These are phyloP conservation scores for Wickerhamomyces xylosicus DNA, from an alignment of 805 yeast genomes.

Conservation along the genomic window DNA sequence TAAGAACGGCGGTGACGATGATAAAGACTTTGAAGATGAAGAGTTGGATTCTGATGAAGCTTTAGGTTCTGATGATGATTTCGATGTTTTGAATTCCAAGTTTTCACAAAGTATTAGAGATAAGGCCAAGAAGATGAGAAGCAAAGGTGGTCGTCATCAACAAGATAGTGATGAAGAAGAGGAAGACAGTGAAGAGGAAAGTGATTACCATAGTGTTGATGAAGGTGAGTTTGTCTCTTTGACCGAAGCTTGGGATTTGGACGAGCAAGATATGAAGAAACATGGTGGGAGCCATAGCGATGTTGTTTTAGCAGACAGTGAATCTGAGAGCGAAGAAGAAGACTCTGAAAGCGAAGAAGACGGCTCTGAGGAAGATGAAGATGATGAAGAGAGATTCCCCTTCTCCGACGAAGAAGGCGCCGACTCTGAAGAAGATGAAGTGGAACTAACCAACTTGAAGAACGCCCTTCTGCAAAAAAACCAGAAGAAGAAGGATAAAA, in stretches of 20 bases:
- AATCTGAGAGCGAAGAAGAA: slow-evolving; percentile 15
- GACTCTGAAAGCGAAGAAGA: slow-evolving; percentile 26
- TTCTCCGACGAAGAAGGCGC: slow-evolving; percentile 26
- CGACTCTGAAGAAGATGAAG: slow-evolving; percentile 35
- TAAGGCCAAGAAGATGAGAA: slow-evolving; percentile 22
- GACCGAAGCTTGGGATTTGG: slow-evolving; percentile 86
- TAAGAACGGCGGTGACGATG: slow-evolving; percentile 13
- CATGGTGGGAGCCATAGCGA: slow-evolving; percentile 18
- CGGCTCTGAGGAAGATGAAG: slow-evolving; percentile 31
- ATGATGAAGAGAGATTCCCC: slow-evolving; percentile 24
- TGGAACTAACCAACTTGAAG: slow-evolving; percentile 42
- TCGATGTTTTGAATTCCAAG: slow-evolving; percentile 51
- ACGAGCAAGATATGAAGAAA: slow-evolving; percentile 37
- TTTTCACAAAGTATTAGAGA: slow-evolving; percentile 64
- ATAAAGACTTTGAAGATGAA: slow-evolving; percentile 41
- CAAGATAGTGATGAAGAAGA: slow-evolving; percentile 19
- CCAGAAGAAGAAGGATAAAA: slow-evolving; percentile 28
- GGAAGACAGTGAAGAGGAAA: slow-evolving; percentile 38
- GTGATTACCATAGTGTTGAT: slow-evolving; percentile 64
- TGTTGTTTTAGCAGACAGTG: slow-evolving; percentile 9
- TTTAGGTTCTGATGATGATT: slow-evolving; percentile 70
- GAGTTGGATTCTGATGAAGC: slow-evolving; percentile 85
- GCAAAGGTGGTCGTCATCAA: slow-evolving; percentile 3
- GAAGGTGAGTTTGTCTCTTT: slow-evolving; percentile 66
- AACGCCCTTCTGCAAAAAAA: slow-evolving; percentile 26